phyloP scores from a whole-genome alignment of 1,284 basidiomycete genomes.

The Apiotrichum veenhuisii region DNA sequence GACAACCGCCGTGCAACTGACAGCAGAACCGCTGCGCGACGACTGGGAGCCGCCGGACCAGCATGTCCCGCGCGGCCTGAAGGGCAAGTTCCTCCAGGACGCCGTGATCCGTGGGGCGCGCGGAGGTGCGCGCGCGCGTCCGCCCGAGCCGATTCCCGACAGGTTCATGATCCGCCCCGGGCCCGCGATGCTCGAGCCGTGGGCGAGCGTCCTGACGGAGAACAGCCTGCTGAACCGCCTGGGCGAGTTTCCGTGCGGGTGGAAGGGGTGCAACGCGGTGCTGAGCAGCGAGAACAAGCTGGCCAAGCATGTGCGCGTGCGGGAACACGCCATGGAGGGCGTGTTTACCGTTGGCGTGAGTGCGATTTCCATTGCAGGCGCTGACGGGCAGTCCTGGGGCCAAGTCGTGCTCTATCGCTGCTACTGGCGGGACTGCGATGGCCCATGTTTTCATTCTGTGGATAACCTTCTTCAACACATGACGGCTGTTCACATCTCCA shows the following conservation, averaged over 20 bases:
- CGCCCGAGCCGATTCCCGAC: conserved; percentile 27
- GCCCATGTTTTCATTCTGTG: conserved; percentile 27
- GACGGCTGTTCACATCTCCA: conserved; percentile 30
- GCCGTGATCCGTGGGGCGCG: conserved; percentile 15
- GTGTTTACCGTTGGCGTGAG: conserved; percentile 21
- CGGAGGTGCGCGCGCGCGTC: conserved; percentile 2
- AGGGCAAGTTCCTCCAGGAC: neutral
- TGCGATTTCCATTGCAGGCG: neutral
- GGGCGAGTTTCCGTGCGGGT: conserved; percentile 25
- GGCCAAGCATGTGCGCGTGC: conserved; percentile 22
- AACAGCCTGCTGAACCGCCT: conserved; percentile 26
- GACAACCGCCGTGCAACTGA: neutral
- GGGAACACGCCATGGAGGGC: conserved; percentile 25
- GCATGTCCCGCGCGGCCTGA: neutral
- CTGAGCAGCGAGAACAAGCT: conserved; percentile 32
- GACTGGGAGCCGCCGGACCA: neutral
- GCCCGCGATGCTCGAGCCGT: conserved; percentile 28
- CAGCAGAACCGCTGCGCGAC: conserved; percentile 13
- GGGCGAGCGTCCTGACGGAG: conserved; percentile 23
- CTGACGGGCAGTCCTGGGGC: neutral
- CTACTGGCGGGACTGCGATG: conserved; percentile 32
- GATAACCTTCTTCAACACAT: conserved; percentile 32
- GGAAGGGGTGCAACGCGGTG: conserved; percentile 38
- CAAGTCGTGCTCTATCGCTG: conserved; percentile 21
- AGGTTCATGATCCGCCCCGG: conserved; percentile 30